Evolutionary conservation across 176 grass and related monocot genomes (phyloP), one percentile per base, ranked within the genome.

Genomic region (Rhynchospora pubera): DNA sequence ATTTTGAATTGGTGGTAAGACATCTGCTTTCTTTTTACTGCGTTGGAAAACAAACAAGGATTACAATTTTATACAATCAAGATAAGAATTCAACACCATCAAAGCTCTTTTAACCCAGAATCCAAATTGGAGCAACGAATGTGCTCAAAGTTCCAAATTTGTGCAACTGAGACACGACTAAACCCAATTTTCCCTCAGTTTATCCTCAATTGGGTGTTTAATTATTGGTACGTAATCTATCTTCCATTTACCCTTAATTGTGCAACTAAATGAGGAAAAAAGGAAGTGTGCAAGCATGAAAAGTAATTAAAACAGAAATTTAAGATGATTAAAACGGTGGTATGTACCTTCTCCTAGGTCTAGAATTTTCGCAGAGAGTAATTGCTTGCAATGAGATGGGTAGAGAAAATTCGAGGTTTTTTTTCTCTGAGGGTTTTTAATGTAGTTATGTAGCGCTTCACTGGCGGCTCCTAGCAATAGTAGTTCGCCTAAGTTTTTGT

Each of bases 1-100:
- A 98, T 93, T 83, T 79, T 87, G 34, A 85, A 65, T 13, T 44
- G 61, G 68, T 28, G 75, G 45, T 70, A n/a, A 55, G 58, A 60
- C 82, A 80, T 86, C 71, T 53, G 22, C 22, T 71, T 71, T 46
- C 61, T 58, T 42, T 48, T 74, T 65, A 79, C 9, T 62, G 73
- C 21, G 73, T 85, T 80, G 86, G 63, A 80, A 30, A 59, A 68
- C 34, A 77, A 67, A 39, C 43, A 47, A 72, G 68, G n/a, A 22
- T 50, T 52, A 52, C 12, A 75, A 21, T 52, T 75, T 67, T 2
- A 75, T 46, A 75, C 11, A 75, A 28, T 52, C 70, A 26, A 19
- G 70, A 6, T 74, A 74, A n/a, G 45, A 51, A 11, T 51, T 52
- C 7, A 22, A 0, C 3, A 12, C 24, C 21, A 24, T 0, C 14